Percentiles rank a stretch among this genome's conserved stretches.
Conservation (phyloP, 1,139 yeast species). For the Blastobotrys petasosporus region DNA sequence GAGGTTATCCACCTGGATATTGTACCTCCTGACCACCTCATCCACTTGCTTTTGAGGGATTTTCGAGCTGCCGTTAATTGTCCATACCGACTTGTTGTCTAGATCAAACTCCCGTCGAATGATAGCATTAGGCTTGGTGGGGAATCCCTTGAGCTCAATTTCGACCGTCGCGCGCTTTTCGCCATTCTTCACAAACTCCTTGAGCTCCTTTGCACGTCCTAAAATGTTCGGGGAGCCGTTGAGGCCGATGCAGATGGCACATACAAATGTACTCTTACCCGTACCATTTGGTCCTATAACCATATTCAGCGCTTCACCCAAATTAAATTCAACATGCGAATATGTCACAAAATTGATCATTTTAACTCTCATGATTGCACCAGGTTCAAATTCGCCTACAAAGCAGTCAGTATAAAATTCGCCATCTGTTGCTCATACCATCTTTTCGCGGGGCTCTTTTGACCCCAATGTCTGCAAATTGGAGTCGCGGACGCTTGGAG, state of each 20-base stretch:
- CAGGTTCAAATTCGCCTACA: constrained; percentile 38
- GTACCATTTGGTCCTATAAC: constrained; percentile 97
- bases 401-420: neutral
- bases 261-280: constrained; percentile 89
- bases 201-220: constrained; percentile 65
- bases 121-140: constrained; percentile 31
- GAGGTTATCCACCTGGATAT: constrained; percentile 82
- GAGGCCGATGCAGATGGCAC: constrained; percentile 87
- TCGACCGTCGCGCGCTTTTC: constrained; percentile 51
- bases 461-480: neutral
- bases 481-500: neutral
- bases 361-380: constrained; percentile 61
- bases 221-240: constrained; percentile 75
- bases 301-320: constrained; percentile 85
- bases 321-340: constrained; percentile 62
- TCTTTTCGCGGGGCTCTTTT: neutral
- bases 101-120: constrained; percentile 42
- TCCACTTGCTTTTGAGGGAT: constrained; percentile 45
- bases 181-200: constrained; percentile 76
- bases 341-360: constrained; percentile 81
- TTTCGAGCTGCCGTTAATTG: constrained; percentile 40
- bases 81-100: constrained; percentile 51
- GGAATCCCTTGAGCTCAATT: constrained; percentile 52
- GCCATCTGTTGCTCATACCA: neutral
- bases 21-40: constrained; percentile 43